Percentiles rank a stretch among this genome's conserved stretches.
Evolutionary conservation across 148 eudicot species (phyloP).

Genomic region (Persicaria tinctoria): DNA sequence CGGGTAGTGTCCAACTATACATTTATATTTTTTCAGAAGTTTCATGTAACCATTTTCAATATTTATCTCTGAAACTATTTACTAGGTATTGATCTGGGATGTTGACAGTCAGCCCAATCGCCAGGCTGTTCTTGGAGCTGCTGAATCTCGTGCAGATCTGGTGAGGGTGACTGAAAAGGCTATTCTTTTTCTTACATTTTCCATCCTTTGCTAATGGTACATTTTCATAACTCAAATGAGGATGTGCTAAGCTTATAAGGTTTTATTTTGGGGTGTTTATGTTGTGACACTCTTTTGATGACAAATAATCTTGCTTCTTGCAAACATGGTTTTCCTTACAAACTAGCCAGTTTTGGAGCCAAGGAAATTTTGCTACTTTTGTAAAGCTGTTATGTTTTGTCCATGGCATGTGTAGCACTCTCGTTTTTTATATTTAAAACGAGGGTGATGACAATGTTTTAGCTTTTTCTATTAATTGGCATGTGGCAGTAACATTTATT

Average conservation of each 20-base stretch:
- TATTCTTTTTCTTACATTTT: not conserved
- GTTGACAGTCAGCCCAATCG: conserved; percentile 90
- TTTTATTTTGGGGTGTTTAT: not conserved
- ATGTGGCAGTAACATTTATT: not conserved
- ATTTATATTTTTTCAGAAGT: not conserved
- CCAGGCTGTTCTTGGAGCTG: conserved; percentile 66
- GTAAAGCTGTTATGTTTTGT: not conserved
- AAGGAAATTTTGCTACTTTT: not conserved
- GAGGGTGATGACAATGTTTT: not conserved
- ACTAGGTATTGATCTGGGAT: conserved; percentile 88
- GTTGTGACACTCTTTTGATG: not conserved
- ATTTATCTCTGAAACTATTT: not conserved
- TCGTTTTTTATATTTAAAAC: not conserved
- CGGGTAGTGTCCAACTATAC: not conserved
- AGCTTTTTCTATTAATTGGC: not conserved
- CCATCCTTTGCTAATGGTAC: not conserved
- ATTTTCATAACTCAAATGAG: not conserved
- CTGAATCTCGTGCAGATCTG: conserved; percentile 79
- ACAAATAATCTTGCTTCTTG: not conserved
- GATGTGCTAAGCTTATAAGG: not conserved
- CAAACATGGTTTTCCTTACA: not conserved
- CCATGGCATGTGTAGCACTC: not conserved
- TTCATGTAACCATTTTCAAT: not conserved
- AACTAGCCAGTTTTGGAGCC: not conserved
- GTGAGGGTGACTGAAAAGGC: conserved; percentile 29